Evolutionary conservation across 2,329 filamentous ascomycete genomes (phyloP).

Genomic region (Xylariomycetidae sp.): DNA sequence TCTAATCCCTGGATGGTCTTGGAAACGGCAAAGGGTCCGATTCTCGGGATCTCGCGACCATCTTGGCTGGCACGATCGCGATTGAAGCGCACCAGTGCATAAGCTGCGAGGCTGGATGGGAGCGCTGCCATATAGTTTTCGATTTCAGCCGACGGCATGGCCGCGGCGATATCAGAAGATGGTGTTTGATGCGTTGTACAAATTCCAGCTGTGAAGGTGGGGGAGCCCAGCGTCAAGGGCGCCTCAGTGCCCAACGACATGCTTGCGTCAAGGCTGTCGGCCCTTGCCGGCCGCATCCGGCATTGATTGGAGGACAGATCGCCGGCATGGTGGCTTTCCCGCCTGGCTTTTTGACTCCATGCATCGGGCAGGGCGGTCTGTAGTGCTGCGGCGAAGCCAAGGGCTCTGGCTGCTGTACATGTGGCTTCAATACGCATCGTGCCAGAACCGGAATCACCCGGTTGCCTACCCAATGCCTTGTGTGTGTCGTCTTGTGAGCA

Average conservation of each 20-base stretch:
- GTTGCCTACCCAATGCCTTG: too few species aligned
- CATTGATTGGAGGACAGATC: slow-evolving; percentile 23
- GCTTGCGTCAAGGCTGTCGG: slow-evolving; percentile 29
- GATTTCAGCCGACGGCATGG: slow-evolving; percentile 19
- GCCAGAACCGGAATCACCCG: too few species aligned
- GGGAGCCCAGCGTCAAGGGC: slow-evolving; percentile 36
- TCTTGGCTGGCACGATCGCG: too few species aligned
- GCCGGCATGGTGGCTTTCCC: slow-evolving; percentile 19
- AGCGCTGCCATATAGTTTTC: slow-evolving; percentile 20
- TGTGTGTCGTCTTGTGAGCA: too few species aligned
- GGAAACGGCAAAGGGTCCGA: too few species aligned
- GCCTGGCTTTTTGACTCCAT: too few species aligned
- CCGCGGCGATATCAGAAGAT: slow-evolving; percentile 21
- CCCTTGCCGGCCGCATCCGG: slow-evolving; percentile 18
- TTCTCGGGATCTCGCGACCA: too few species aligned
- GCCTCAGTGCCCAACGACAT: slow-evolving; percentile 45
- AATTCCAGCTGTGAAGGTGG: slow-evolving; percentile 20
- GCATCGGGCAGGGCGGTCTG: slow-evolving; percentile 18
- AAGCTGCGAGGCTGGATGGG: slow-evolving; percentile 13
- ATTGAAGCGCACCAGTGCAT: too few species aligned
- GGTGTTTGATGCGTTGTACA: slow-evolving; percentile 46
- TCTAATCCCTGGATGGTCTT: slow-evolving; percentile 12
- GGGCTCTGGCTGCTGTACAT: too few species aligned
- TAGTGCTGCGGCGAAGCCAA: slow-evolving; percentile 14
- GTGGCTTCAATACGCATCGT: too few species aligned